These are phyloP conservation scores for Nakazawaea wickerhamii DNA, from an alignment of 805 yeast species.

Conservation along the genomic window DNA sequence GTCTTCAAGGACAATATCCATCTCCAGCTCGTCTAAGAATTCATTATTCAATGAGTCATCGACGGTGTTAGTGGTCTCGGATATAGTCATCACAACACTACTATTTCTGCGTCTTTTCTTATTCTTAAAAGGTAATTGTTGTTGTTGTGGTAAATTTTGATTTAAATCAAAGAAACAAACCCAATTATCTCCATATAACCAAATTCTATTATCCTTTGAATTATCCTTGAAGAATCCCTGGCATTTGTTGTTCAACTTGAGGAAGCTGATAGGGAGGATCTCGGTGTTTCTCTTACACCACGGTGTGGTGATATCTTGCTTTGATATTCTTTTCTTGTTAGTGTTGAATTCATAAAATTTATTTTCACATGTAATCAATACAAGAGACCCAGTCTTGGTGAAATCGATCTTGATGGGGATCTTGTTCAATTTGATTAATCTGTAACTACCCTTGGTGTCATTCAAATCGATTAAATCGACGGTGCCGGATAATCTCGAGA, in stretches of 20 bases:
- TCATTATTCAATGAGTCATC: constrained; percentile 16
- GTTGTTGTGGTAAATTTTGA: constrained; percentile 44
- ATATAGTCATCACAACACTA: constrained; percentile 20
- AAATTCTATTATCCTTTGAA: constrained; percentile 39
- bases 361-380: constrained; percentile 69
- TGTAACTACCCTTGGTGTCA: constrained; percentile 23
- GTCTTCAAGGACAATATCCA: constrained; percentile 26
- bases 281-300: constrained; percentile 84
- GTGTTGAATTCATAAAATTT: constrained; percentile 65
- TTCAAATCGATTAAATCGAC: constrained; percentile 45
- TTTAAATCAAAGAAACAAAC: constrained; percentile 65
- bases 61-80: constrained; percentile 31
- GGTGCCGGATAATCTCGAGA: constrained; percentile 61
- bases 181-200: constrained; percentile 92
- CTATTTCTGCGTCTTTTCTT: constrained; percentile 30
- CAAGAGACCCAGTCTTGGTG: constrained; percentile 43
- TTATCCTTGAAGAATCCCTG: constrained; percentile 60
- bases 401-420: constrained; percentile 60
- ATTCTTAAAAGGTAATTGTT: constrained; percentile 26
- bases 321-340: constrained; percentile 11
- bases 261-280: constrained; percentile 61
- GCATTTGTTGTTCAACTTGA: constrained; percentile 57
- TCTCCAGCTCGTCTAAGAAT: constrained; percentile 28
- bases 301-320: constrained; percentile 41
- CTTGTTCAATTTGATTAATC: constrained; percentile 54